A percentile compares a stretch with the other conserved stretches of the same genome.
Conservation (phyloP, 2,329 filamentous ascomycete genomes). For the Aureobasidium zeae region DNA sequence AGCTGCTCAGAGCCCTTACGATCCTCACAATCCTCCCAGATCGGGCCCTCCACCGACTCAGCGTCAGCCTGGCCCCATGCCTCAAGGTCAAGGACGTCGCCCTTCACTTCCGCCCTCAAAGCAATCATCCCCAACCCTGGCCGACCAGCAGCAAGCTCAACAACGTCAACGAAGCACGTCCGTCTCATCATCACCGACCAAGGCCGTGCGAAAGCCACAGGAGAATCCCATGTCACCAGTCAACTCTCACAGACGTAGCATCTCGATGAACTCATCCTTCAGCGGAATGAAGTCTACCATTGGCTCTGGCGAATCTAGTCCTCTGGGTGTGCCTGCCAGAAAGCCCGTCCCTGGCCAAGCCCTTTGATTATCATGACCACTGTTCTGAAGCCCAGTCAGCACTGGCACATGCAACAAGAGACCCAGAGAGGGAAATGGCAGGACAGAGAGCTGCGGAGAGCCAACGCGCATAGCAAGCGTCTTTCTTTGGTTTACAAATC, state of each 20-base stretch:
- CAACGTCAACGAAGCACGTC: conserved; percentile 13
- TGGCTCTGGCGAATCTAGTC: neutral
- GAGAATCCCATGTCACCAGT: neutral
- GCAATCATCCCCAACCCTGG: conserved; percentile 4
- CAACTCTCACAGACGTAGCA: conserved; percentile 13
- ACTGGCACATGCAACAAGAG: neutral
- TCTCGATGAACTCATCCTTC: conserved; percentile 6
- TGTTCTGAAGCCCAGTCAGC: neutral
- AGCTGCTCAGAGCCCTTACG: conserved; percentile 12
- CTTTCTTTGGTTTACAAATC: neutral
- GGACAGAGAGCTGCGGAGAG: neutral
- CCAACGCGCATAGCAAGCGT: neutral
- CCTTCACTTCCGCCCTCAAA: conserved; percentile 6
- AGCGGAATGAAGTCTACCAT: neutral
- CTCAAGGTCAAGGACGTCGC: neutral
- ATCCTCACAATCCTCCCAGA: neutral
- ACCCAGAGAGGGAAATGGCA: neutral
- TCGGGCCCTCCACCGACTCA: neutral
- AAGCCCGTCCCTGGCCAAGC: conserved; percentile 42
- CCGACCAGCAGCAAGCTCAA: neutral
- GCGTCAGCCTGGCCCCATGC: neutral
- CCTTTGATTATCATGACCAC: conserved; percentile 24
- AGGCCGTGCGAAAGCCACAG: neutral
- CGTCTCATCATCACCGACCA: conserved; percentile 1
- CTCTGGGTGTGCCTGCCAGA: conserved; percentile 29